Evolutionary conservation across 2,329 filamentous ascomycete genomes (phyloP), one percentile per base, ranked within the genome.

Genomic region (Ophiocordyceps sinensis): DNA sequence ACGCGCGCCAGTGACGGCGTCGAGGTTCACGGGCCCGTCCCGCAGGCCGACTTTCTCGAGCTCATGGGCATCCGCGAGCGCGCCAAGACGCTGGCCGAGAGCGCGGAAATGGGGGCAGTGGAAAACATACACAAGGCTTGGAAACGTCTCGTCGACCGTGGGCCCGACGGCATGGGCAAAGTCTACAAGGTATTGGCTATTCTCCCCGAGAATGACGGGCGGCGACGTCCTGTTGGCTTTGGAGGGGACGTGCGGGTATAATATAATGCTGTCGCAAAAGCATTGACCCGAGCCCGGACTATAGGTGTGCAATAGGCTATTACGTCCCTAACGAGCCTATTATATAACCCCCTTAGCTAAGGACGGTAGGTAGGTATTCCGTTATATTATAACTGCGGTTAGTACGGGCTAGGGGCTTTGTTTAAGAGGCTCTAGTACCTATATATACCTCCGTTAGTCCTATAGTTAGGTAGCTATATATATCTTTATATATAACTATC

Each of bases 181-280:
- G 67, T 94, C 19, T 98, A 98, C 60, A 95, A 96, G 64, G 88
- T 78, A 21, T 71, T 98, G 71, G 85, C 88, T 12, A 85, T 98
- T 51, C 57, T 96, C 52, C 91, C 91, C 0, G 82, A 88, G 60
- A 85, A 83, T 47, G 73, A 70, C 30, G 80, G 82, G 2, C 71
- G 67, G 45, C 76, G 87, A 52, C 72, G 80, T 44, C 89, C 89
- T 2, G 87, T 94, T 41, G 91, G 91, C 0, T 96, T 98, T 65
- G 91, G 91, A 0, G 91, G 89, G 1, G 78, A 77, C 53, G 62
- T 78, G 8, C 45, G 41, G 13, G 45, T 31, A 8, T 43, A 23
- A 38, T 31, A 8, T 43, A 23, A 38, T 7, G 8, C 10, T 13
- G 23, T 9, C 23, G 23, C 5, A 26, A 26, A 26, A 23, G 23